Base-by-base conservation (phyloP, 1,139 yeast species). In the Zygosaccharomyces sapae region DNA sequence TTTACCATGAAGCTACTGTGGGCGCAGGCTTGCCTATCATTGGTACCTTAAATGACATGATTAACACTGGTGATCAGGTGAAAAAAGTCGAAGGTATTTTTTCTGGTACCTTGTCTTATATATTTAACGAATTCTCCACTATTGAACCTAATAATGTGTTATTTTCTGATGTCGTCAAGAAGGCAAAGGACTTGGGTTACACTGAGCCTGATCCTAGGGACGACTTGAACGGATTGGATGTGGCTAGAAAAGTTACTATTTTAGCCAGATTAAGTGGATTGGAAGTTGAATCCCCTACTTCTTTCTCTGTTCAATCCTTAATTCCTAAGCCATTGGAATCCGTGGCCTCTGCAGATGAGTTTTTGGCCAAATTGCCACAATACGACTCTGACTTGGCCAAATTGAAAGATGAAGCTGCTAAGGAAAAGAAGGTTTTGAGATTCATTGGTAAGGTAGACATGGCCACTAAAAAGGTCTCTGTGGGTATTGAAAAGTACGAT, bases 151-250 rank as follows among this genome's bases (percentile, higher is more conserved):
- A 80, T 44, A 73, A 76, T 46, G 78, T 80, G 53, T 84, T 83
- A 65, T 92, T 90, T 66, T 88, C 97, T 27, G 96, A 90, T 48
- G 83, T 94, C 43, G 98, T 92, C 48, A 74, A 77, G 55, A 81
- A 81, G 45, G 98, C 99, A 41, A 90, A 90, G 70, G 72, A 81
- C 40, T 76, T 88, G 58, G 99, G 99, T 41, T 92, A 88, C 77
- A 92, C 97, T 38, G 99, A 94, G 70, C 98, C 99, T 44, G 99
- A 92, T 68, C 98, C 98, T 67, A 83, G 99, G 71, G 99, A 92
- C 67, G 99, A 92, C 66, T 79, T 92, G 69, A 92, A 92, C 67
- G 99, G 99, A 50, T 77, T 92, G 67, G 98, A 92, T 63, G 97
- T 92, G 51, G 99, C 99, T 36, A 84, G 98, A 76, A 92, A 92